Conservation (phyloP, 2,329 filamentous ascomycete species). For the Botrytis tulipae region DNA sequence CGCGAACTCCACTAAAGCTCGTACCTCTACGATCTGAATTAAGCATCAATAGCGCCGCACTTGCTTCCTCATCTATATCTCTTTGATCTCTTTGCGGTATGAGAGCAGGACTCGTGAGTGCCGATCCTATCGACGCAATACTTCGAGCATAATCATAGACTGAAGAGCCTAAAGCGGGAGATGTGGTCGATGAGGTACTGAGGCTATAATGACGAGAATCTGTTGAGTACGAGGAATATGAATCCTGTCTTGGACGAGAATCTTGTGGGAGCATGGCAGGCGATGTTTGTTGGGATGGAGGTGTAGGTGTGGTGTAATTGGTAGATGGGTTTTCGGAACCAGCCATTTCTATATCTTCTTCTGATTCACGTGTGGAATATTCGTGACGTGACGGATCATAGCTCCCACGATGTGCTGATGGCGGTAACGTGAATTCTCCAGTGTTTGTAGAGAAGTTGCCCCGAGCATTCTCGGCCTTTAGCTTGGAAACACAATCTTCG, state of each 20-base stretch:
- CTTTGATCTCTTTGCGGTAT: slow-evolving; percentile 54
- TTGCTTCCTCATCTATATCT: slow-evolving; percentile 64
- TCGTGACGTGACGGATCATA: slow-evolving; percentile 39
- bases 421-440: slow-evolving; percentile 30
- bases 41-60: slow-evolving; percentile 82
- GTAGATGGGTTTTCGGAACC: slow-evolving; percentile 52
- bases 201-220: slow-evolving; percentile 53
- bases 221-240: slow-evolving; percentile 50
- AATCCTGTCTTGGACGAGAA: slow-evolving; percentile 47
- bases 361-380: slow-evolving; percentile 42
- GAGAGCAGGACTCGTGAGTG: slow-evolving; percentile 58
- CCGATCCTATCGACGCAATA: slow-evolving; percentile 44
- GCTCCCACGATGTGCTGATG: slow-evolving; percentile 28
- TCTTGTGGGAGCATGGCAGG: slow-evolving; percentile 51
- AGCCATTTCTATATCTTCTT: slow-evolving; percentile 61
- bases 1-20: slow-evolving; percentile 39
- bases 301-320: slow-evolving; percentile 41
- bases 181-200: slow-evolving; percentile 50
- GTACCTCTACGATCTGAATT: slow-evolving; percentile 64
- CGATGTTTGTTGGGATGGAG: slow-evolving; percentile 45
- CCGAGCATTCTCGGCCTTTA: slow-evolving; percentile 57
- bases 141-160: slow-evolving; percentile 45
- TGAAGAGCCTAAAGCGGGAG: slow-evolving; percentile 57
- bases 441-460: slow-evolving; percentile 28
- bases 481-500: slow-evolving; percentile 78